Base-by-base conservation (phyloP, 1,284 basidiomycete genomes). In the Sporisorium exsertum region DNA sequence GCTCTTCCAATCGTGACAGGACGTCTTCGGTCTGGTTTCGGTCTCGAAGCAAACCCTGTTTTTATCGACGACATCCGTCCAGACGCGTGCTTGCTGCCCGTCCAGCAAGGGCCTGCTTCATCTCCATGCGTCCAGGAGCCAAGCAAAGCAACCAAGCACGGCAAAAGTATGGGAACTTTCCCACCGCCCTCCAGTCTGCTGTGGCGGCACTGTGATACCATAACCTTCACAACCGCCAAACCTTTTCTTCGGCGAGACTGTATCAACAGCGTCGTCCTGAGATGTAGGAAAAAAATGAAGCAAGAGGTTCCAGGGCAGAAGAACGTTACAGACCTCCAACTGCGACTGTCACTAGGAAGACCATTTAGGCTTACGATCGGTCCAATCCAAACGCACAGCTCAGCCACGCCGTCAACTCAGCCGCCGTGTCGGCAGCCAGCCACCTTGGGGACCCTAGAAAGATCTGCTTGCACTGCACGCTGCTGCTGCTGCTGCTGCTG, bases 341-440 rank as follows among this genome's bases (percentile, higher is more conserved):
- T 26, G 6, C 29, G 43, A 33, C 9, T 22, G 8, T 52, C 40
- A 15, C 22, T 35, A 33, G 22, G 33, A 32, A 45, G 32, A 29
- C n/a, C 20, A 18, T 22, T 46, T 71, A 66, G 69, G 69, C 69
- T 63, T 52, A 59, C 24, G 27, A 24, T 71, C 68, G 68, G 68
- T 57, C n/a, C 58, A 32, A 20, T 6, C 27, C 7, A 15, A 37
- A 9, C 27, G 18, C 26, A 15, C 52, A 10, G 13, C 32, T n/a
- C 43, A 27, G 29, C 32, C 50, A 24, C 22, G 8, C 9, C 8
- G n/a, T 24, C 33, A 37, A 33, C 33, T 16, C n/a, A 22, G 13
- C 33, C n/a, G 20, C 32, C 43, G 2, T 46, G 15, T 24, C 32
- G 43, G 7, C 32, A 47, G 27, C 29, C 29, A 22, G 9, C 20